phyloP scores from a whole-genome alignment of 805 yeast species.

The Starmerella tilneyi region DNA sequence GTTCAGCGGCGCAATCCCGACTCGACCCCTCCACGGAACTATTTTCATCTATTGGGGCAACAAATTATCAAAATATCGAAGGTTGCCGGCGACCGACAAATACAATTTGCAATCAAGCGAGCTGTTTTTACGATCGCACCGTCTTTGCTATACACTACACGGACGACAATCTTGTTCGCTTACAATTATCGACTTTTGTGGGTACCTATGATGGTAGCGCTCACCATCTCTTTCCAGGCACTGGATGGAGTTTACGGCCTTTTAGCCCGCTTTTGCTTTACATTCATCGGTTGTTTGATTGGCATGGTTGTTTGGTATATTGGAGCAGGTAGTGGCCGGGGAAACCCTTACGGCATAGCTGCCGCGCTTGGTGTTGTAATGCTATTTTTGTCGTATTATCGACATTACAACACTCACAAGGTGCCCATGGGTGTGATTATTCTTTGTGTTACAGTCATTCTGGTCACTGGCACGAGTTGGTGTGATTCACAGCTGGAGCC shows the following conservation, averaged over 20 bases:
- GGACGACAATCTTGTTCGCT: slow-evolving; percentile 25
- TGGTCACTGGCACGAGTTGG: slow-evolving; percentile 29
- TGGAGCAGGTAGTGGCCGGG: slow-evolving; percentile 28
- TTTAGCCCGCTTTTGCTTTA: slow-evolving; percentile 20
- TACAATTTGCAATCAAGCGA: slow-evolving; percentile 22
- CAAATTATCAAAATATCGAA: slow-evolving; percentile 1
- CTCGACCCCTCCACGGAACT: slow-evolving; percentile 25
- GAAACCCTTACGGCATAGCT: slow-evolving; percentile 29
- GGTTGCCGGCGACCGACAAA: slow-evolving; percentile 1
- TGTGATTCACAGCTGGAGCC: slow-evolving; percentile 16
- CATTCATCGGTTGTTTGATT: slow-evolving; percentile 27
- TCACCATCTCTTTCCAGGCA: slow-evolving; percentile 26
- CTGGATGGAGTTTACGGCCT: slow-evolving; percentile 30
- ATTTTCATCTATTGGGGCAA: slow-evolving; percentile 22
- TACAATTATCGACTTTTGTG: slow-evolving; percentile 26
- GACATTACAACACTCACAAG: slow-evolving; percentile 27
- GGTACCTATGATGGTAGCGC: slow-evolving; percentile 27
- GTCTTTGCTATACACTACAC: slow-evolving; percentile 21
- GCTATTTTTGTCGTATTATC: slow-evolving; percentile 22
- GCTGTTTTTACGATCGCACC: slow-evolving; percentile 20
- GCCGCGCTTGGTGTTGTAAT: slow-evolving; percentile 23
- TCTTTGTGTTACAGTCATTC: slow-evolving; percentile 23
- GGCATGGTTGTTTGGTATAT: slow-evolving; percentile 31
- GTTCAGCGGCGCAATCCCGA: slow-evolving; percentile 27
- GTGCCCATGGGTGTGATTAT: slow-evolving; percentile 28